phyloP scores from a whole-genome alignment of 2,329 filamentous ascomycete species.

The Xylariaceae sp. region DNA sequence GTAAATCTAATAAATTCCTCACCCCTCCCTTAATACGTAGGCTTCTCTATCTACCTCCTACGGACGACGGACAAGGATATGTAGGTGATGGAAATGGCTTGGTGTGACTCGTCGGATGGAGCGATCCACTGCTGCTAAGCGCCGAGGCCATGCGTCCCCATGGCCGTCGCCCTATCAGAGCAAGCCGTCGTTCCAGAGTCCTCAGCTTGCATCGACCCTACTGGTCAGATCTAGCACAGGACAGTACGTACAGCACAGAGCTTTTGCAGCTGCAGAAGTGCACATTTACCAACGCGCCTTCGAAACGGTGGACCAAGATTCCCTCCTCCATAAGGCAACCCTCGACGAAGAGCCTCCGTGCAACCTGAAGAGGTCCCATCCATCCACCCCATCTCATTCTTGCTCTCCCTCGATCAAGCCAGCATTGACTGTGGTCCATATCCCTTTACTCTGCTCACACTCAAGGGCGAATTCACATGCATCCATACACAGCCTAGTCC shows the following conservation, averaged over 20 bases:
- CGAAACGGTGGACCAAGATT: not conserved
- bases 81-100: slow-evolving; percentile 18
- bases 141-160: slow-evolving; percentile 48
- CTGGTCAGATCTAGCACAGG: slow-evolving; percentile 27
- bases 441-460: too few relatives aligned
- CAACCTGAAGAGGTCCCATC: slow-evolving; percentile 17
- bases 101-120: slow-evolving; percentile 39
- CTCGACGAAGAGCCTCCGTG: slow-evolving; percentile 29
- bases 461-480: too few relatives aligned
- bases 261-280: slow-evolving; percentile 14
- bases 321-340: slow-evolving; percentile 16
- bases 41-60: too few relatives aligned
- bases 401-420: not conserved
- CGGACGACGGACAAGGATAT: slow-evolving; percentile 4
- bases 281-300: slow-evolving; percentile 4
- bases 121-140: slow-evolving; percentile 49
- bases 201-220: slow-evolving; percentile 23
- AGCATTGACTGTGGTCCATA: too few relatives aligned
- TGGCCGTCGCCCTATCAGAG: slow-evolving; percentile 39
- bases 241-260: slow-evolving; percentile 24
- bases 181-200: slow-evolving; percentile 12
- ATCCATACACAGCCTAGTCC: too few relatives aligned
- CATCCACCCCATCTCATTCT: not conserved
- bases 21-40: too few relatives aligned
- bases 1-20: too few relatives aligned